Base-by-base conservation (phyloP, 225 moss, liverwort and hornwort genomes). In the Sphagnum tenellum region DNA sequence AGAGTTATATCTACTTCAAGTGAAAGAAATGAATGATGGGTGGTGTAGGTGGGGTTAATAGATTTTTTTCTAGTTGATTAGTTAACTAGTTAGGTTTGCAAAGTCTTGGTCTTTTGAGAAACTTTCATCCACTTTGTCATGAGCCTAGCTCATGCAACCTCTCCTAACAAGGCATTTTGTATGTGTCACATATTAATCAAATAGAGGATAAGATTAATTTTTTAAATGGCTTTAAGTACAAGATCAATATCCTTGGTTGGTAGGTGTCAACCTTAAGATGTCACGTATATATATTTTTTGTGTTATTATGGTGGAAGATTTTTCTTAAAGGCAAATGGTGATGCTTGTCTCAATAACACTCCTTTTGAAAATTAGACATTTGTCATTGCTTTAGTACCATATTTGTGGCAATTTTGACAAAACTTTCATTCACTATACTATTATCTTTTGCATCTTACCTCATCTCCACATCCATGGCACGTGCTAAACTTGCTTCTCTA, bases 41-140 rank as follows among this genome's bases (percentile, higher is more conserved):
- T 73, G 11, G 61, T 6, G 60, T 84, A 89, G 89, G 89, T 89
- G 61, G 86, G 81, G 55, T 71, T 89, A 64, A 84, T 87, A 44
- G 89, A 89, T 69, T 89, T 89, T 71, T 89, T 89, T 50, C 72
- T 89, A 48, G 89, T 67, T 50, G 89, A 89, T 64, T 87, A 89
- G 58, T 68, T 89, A 55, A 84, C 87, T 72, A 89, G 84, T 62
- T 84, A 89, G 89, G 87, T 86, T 84, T 46, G 29, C 29, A 29
- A 29, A 29, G 0, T 29, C 29, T 29, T 29, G 29, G 1, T 29
- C 29, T 29, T 29, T 29, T 29, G 29, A 29, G 1, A 29, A 29
- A 29, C 29, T 29, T 29, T 29, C 29, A 29, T 29, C 29, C 29
- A 29, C 29, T 29, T 29, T 29, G 29, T 29, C 29, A 29, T 1